phyloP scores from a whole-genome alignment of 2,329 filamentous ascomycete species.

The Colletotrichum lini region DNA sequence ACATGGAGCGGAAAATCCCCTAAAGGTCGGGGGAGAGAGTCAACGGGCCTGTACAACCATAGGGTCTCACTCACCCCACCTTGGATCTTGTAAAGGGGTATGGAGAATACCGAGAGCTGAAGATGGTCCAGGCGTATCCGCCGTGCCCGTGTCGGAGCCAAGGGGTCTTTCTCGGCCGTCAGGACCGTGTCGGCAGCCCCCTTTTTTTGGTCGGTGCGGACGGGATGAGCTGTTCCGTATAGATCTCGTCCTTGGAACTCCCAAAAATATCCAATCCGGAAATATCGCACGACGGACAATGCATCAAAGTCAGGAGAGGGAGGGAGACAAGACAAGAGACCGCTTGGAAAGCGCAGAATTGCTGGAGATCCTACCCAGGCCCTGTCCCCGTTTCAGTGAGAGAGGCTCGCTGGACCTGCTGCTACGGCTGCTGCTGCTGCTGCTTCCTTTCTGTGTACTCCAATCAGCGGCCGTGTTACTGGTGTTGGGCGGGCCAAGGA shows the following conservation, averaged over 20 bases:
- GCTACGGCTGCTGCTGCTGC: background rate
- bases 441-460: constrained; percentile 12
- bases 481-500: constrained; percentile 19
- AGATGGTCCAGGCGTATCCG: constrained; percentile 24
- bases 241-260: background rate
- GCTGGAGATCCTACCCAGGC: constrained; percentile 22
- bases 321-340: background rate
- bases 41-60: background rate
- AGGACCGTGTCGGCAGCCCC: constrained; percentile 28
- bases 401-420: background rate
- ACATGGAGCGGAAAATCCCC: constrained; percentile 15
- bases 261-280: constrained; percentile 23
- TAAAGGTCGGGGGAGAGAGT: constrained; percentile 15
- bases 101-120: constrained; percentile 17
- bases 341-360: constrained; percentile 17
- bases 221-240: background rate
- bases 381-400: constrained; percentile 18
- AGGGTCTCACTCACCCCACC: no score
- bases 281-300: background rate
- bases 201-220: constrained; percentile 16
- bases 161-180: constrained; percentile 37
- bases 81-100: no score
- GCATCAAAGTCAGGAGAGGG: background rate
- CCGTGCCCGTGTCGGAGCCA: constrained; percentile 36
- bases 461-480: constrained; percentile 28